A percentile compares a stretch with the other conserved stretches of the same genome.
phyloP scores from a whole-genome alignment of 2,329 filamentous ascomycete genomes.

The Trichocomaceae sp. region DNA sequence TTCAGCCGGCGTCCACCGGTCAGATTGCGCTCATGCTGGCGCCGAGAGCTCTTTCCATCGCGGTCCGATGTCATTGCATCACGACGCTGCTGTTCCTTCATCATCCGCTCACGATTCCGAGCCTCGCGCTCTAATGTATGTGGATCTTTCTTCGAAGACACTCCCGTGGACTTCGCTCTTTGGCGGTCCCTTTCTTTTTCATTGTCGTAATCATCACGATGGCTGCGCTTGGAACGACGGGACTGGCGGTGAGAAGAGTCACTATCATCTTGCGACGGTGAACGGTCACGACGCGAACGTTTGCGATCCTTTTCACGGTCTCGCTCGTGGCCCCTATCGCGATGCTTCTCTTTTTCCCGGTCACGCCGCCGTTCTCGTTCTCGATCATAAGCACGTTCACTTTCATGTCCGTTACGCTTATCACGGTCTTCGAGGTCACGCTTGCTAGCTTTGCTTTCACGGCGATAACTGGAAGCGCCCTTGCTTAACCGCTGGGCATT shows the following conservation, averaged over 20 bases:
- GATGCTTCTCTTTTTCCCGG: conserved; percentile 22
- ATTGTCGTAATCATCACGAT: conserved; percentile 13
- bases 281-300: conserved; percentile 37
- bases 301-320: conserved; percentile 28
- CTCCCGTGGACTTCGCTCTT: conserved; percentile 8
- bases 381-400: conserved; percentile 20
- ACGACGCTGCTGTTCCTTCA: conserved; percentile 60
- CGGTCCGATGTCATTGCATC: conserved; percentile 43
- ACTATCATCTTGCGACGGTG: conserved; percentile 26
- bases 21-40: conserved; percentile 23
- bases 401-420: conserved; percentile 15
- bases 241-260: conserved; percentile 30
- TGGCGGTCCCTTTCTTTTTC: conserved; percentile 19
- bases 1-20: conserved; percentile 35
- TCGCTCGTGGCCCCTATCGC: conserved; percentile 28
- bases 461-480: conserved; percentile 18
- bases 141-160: conserved; percentile 53
- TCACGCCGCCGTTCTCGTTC: conserved; percentile 43
- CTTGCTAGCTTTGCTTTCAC: conserved; percentile 23
- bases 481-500: conserved; percentile 24
- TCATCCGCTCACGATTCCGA: conserved; percentile 54
- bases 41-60: conserved; percentile 25
- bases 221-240: conserved; percentile 31
- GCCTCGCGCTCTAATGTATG: conserved; percentile 68
- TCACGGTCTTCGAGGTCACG: conserved; percentile 22